Evolutionary conservation across 371 early-diverging fungal species (phyloP).

Genomic region (Aphelidium insulamus): DNA sequence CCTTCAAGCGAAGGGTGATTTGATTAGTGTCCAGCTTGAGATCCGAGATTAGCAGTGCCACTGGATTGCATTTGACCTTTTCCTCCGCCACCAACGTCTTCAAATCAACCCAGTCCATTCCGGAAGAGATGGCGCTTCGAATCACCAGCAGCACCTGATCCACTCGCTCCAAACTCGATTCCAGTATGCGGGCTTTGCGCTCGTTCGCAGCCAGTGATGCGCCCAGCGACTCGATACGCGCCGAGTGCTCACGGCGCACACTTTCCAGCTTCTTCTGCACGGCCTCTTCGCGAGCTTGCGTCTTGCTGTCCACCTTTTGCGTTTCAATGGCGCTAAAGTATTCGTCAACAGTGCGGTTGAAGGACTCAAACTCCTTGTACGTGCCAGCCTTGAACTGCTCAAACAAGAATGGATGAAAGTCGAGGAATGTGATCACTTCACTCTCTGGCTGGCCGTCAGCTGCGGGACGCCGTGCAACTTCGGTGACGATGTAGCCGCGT

Average conservation of each 20-base stretch:
- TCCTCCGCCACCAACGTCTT: constrained; percentile 65
- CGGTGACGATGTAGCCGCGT: constrained; percentile 16
- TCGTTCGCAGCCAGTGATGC: constrained; percentile 33
- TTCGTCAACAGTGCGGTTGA: constrained; percentile 70
- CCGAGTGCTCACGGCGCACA: constrained; percentile 52
- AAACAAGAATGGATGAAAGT: constrained; percentile 67
- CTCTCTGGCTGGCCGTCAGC: constrained; percentile 9
- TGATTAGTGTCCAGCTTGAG: constrained; percentile 51
- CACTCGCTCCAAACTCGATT: constrained; percentile 50
- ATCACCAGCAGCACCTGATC: constrained; percentile 69
- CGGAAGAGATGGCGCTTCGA: constrained; percentile 62
- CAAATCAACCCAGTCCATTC: constrained; percentile 91
- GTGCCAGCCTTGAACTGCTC: constrained; percentile 29
- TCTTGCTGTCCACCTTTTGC: constrained; percentile 48
- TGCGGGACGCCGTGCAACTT: constrained; percentile 7
- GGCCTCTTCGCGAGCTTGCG: constrained; percentile 43
- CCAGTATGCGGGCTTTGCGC: constrained; percentile 56
- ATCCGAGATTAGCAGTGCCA: constrained; percentile 44
- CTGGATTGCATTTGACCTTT: constrained; percentile 43
- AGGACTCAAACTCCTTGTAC: constrained; percentile 36
- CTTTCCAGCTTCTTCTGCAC: constrained; percentile 61
- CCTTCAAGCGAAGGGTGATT: constrained; percentile 29
- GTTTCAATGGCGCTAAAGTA: constrained; percentile 77
- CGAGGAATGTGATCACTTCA: constrained; percentile 34
- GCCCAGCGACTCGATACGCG: constrained; percentile 47